Evolutionary conservation across 2,329 filamentous ascomycete species (phyloP), one percentile per base, ranked within the genome.

Genomic region (Verruconis gallopava): DNA sequence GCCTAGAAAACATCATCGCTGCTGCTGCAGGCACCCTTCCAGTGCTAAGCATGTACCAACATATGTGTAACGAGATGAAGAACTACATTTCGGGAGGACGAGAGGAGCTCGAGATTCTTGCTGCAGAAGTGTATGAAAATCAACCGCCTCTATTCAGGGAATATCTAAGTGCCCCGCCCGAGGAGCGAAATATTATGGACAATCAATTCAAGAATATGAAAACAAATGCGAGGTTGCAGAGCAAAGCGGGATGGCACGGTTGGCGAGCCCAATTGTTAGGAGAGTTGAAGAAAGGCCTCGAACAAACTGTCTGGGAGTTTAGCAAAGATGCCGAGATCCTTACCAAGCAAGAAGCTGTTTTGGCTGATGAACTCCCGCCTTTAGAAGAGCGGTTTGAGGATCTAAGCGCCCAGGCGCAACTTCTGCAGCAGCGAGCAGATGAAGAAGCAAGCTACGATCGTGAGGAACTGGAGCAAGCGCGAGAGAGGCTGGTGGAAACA

Each of bases 191-290:
- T 3, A 71, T 93, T 40, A 93, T 98, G 79, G 89, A 98, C 63
- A 91, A 84, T 49, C 88, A 96, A 56, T 91, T 98, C 68, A 91
- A 93, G 60, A 95, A 96, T 54, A 82, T 94, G 60, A 96, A 95
- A 66, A 88, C 85, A 0, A 83, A 93, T 58, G 85, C 89, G 13
- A 76, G 91, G 19, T 71, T 95, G 12, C 68, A 88, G 40, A 95
- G 89, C 64, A 95, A 95, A 57, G 85, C 85, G 44, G 88, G 91
- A 68, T 98, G 91, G 91, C 98, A 98, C 58, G 82, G 89, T 54
- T 98, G 91, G 91, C 80, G 91, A 32, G 89, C 84, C 71, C 89
- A 91, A 53, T 72, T 96, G 18, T 78, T 83, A 21, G 72, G 86
- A 43, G 82, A 85, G 14, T 71, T 98, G 28, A 86, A 82, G 55